phyloP scores from a whole-genome alignment of 2,329 filamentous ascomycete genomes.

The Aspergillus quadricinctus region DNA sequence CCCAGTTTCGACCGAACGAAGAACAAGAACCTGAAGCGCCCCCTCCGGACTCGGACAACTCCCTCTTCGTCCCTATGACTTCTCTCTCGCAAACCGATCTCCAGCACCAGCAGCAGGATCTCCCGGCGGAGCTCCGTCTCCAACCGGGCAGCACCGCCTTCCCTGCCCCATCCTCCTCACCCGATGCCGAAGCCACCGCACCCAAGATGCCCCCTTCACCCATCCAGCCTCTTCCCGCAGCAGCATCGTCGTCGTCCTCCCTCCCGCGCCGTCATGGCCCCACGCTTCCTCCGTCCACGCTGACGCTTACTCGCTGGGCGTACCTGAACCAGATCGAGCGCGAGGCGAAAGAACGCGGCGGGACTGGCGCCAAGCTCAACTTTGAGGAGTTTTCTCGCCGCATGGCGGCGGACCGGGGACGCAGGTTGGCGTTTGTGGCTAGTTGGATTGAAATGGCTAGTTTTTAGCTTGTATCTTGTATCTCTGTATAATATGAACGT shows the following conservation, averaged over 20 bases:
- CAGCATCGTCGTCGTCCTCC: constrained; percentile 11
- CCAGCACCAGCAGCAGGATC: constrained; percentile 18
- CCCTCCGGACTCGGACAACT: background rate
- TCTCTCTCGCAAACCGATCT: background rate
- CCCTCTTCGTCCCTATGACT: background rate
- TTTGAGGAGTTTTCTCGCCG: constrained; percentile 75
- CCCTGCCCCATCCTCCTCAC: constrained; percentile 29
- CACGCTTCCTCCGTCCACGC: constrained; percentile 20
- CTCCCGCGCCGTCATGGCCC: constrained; percentile 12
- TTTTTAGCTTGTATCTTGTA: constrained; percentile 40
- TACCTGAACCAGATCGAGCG: constrained; percentile 61
- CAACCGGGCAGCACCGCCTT: constrained; percentile 31
- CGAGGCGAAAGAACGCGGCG: constrained; percentile 67
- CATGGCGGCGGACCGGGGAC: constrained; percentile 65
- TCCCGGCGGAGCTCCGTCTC: constrained; percentile 35
- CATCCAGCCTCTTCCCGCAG: constrained; percentile 29
- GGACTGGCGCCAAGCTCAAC: constrained; percentile 67
- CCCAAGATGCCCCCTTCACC: constrained; percentile 31
- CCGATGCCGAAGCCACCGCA: constrained; percentile 31
- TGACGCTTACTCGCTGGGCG: constrained; percentile 43
- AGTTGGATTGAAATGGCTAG: constrained; percentile 80
- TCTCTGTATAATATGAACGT: background rate
- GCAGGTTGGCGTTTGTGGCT: constrained; percentile 73
- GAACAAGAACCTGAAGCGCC: constrained; percentile 5
- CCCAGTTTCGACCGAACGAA: constrained; percentile 43